Base-by-base conservation (phyloP, 2,329 filamentous ascomycete genomes). In the Helminthosporium solani region DNA sequence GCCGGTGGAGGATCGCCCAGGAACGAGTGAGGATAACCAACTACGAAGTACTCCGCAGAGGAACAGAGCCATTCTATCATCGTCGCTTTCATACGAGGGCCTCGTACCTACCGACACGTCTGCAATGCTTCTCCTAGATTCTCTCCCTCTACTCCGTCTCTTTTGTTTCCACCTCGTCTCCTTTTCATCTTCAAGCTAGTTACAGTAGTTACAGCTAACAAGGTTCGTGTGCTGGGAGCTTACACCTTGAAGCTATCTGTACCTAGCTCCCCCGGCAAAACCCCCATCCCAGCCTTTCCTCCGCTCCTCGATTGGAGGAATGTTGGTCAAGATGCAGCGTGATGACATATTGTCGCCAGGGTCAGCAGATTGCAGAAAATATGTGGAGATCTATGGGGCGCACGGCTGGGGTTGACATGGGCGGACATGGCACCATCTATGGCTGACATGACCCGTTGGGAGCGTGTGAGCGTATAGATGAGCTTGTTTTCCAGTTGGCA, bases 291-390 rank as follows among this genome's bases (percentile, higher is more conserved):
- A 20, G 25, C 7, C 38, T 31, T n/a, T 31, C 19, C 27, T 30
- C 27, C 27, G 14, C 16, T 7, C 31, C 30, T 42, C 46, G 41
- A 49, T 49, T 49, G 46, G 46, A 44, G 46, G 46, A 45, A 33
- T 25, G 21, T 36, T 25, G 4, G 12, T 19, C 23, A 3, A 8
- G 20, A 31, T 44, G 42, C 42, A 41, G 37, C 33, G 37, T 42
- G 33, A 44, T 44, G 46, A 37, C 46, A 48, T 31, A 27, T 7
- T 9, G 23, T 15, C 15, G 19, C 21, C 31, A 37, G 41, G 41
- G 41, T 33, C 46, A 21, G 41, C 25, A 43, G 45, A 44, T 36
- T 47, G 30, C 11, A 42, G 40, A n/a, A n/a, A n/a, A n/a, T n/a
- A 38, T 40, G 45, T 43, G 45, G 45, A 40, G 35, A 47, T 14